These are phyloP conservation scores for Achaetomium macrosporum DNA, from an alignment of 2,329 filamentous ascomycete species.

Conservation along the genomic window DNA sequence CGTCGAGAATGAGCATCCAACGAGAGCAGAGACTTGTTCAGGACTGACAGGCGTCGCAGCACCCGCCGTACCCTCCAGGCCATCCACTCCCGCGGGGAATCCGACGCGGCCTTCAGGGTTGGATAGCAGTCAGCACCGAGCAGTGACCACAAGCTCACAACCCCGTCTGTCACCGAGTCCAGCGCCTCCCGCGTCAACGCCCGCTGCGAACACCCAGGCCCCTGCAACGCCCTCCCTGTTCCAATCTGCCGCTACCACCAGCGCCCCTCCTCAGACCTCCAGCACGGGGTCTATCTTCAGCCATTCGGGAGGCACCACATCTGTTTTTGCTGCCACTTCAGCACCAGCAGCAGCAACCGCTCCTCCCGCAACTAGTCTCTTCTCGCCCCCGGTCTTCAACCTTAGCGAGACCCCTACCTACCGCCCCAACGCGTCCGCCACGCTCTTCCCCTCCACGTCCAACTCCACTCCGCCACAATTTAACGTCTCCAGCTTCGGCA, in stretches of 20 bases:
- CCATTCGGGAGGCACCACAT: slow-evolving; percentile 2
- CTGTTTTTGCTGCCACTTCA: background rate
- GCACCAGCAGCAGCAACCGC: background rate
- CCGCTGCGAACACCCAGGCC: background rate
- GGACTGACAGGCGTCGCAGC: background rate
- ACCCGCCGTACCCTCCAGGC: background rate
- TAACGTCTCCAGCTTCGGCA: background rate
- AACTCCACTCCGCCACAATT: background rate
- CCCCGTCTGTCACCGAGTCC: background rate
- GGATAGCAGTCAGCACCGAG: background rate
- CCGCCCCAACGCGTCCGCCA: background rate
- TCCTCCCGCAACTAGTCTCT: background rate
- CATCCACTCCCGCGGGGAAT: background rate
- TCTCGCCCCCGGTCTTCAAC: background rate
- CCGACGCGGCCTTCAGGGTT: background rate
- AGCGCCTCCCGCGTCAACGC: background rate
- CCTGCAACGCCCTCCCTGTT: background rate
- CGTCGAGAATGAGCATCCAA: background rate
- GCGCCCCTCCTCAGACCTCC: slow-evolving; percentile 2
- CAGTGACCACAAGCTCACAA: background rate
- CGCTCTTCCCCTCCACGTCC: background rate
- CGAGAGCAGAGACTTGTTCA: background rate
- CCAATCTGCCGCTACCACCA: background rate
- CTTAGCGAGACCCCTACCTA: background rate
- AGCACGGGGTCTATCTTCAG: slow-evolving; percentile 1